A percentile compares a stretch with the other conserved stretches of the same genome.
Conservation (phyloP, 2,329 filamentous ascomycete species). For the Geosmithia flava region DNA sequence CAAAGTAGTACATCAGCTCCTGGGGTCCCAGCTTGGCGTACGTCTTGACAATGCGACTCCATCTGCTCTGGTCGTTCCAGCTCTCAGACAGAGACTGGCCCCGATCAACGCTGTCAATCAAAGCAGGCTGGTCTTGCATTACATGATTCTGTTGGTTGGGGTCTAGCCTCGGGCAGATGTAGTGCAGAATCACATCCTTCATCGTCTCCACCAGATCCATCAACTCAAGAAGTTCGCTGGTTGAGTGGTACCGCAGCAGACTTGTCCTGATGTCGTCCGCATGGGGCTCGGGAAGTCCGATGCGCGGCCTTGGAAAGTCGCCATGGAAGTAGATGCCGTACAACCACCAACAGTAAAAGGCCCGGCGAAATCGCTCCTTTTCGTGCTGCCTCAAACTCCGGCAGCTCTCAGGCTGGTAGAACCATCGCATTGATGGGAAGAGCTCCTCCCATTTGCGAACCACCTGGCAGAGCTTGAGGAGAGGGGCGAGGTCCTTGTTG, state of each 20-base stretch:
- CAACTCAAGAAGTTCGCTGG: conserved; percentile 29
- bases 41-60: conserved; percentile 27
- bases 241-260: conserved; percentile 30
- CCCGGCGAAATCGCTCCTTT: conserved; percentile 32
- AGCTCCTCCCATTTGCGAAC: conserved; percentile 24
- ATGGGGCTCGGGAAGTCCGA: conserved; percentile 23
- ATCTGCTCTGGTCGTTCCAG: conserved; percentile 22
- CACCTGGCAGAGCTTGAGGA: conserved; percentile 21
- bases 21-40: conserved; percentile 37
- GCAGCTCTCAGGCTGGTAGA: conserved; percentile 29
- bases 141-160: conserved; percentile 14
- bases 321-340: conserved; percentile 40
- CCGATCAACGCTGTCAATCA: conserved; percentile 12
- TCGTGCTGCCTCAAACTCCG: conserved; percentile 30
- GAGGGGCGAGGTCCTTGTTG: conserved; percentile 16
- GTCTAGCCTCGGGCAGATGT: conserved; percentile 32
- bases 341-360: conserved; percentile 41
- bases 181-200: conserved; percentile 28
- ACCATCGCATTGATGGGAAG: conserved; percentile 32
- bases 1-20: conserved; percentile 35
- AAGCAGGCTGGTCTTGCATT: conserved; percentile 6
- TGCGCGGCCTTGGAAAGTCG: conserved; percentile 21
- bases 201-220: conserved; percentile 31
- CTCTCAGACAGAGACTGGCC: conserved; percentile 17
- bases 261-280: conserved; percentile 27